Evolutionary conservation across 768 basidiomycete species (phyloP), one percentile per base, ranked within the genome.

Genomic region (Mycena floridula): DNA sequence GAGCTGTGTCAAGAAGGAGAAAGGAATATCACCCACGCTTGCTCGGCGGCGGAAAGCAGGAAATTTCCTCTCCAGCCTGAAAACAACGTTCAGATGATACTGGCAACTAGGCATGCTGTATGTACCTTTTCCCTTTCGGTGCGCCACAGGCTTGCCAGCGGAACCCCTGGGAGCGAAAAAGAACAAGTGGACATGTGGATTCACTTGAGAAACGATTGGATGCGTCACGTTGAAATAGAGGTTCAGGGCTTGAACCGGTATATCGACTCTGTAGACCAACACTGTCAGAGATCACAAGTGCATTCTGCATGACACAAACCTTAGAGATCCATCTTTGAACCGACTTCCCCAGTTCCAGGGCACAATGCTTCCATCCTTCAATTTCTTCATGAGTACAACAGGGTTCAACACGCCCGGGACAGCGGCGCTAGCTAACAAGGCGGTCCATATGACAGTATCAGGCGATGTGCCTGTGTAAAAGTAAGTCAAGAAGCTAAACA

Each of bases 401-500:
- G 95, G 92, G 53, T 96, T 94, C 32, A 97, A 61, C 52, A 97
- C 95, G 0, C 95, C 92, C 0, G 94, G 95, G 2, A 96, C 94
- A 20, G 95, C 94, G 3, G 94, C 93, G 4, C 90, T 92, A 5
- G 92, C 91, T 32, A 95, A 65, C 27, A 89, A 54, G 2, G 85
- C 84, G 36, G 77, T 82, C 86, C 85, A 89, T 44, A 89, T 86
- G 16, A 89, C 69, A 3, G 85, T 87, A 59, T 98, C 89, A 0
- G 96, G 96, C n/a, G 93, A 88, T 16, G 92, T 94, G 49, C 97
- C 77, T n/a, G n/a, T n/a, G n/a, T n/a, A n/a, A n/a, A n/a, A n/a
- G n/a, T n/a, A n/a, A n/a, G n/a, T n/a, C n/a, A n/a, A n/a, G n/a
- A n/a, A n/a, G n/a, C n/a, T n/a, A n/a, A n/a, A n/a, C n/a, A n/a